phyloP scores from a whole-genome alignment of 2,329 filamentous ascomycete genomes.

The Exophiala xenobiotica region DNA sequence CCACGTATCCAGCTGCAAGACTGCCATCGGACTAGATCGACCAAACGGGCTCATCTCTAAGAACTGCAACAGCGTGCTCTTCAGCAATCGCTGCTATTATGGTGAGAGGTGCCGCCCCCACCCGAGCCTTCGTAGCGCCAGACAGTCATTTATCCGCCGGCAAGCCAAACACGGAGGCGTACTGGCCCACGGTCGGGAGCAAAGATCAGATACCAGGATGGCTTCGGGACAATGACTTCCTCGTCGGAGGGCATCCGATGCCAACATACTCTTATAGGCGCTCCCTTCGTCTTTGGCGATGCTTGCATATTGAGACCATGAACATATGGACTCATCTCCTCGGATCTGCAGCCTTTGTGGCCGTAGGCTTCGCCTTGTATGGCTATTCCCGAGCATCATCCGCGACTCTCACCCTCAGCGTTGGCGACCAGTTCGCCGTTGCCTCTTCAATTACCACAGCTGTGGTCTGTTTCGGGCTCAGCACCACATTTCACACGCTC shows the following conservation, averaged over 20 bases:
- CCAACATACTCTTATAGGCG: slow-evolving; percentile 31
- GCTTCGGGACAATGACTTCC: slow-evolving; percentile 33
- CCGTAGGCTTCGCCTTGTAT: no score
- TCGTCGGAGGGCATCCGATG: slow-evolving; percentile 32
- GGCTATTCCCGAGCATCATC: no score
- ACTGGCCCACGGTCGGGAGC: slow-evolving; percentile 29
- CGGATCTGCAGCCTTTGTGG: no score
- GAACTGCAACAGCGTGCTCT: neutral
- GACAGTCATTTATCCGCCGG: neutral
- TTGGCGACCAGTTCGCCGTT: neutral
- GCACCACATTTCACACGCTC: slow-evolving; percentile 33
- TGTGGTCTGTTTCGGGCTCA: slow-evolving; percentile 19
- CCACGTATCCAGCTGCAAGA: no score
- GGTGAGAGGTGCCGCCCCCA: no score
- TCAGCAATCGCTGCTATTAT: neutral
- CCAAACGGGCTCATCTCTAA: no score
- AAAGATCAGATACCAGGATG: slow-evolving; percentile 32
- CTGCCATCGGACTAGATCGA: no score
- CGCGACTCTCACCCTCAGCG: no score
- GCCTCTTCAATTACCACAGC: neutral
- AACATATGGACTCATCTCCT: neutral
- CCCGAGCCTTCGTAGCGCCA: neutral
- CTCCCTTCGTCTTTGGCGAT: neutral
- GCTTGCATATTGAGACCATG: neutral
- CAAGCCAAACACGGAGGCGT: neutral